Base-by-base conservation (phyloP, 2,329 filamentous ascomycete genomes). In the Parasarocladium wereldwijsianum region DNA sequence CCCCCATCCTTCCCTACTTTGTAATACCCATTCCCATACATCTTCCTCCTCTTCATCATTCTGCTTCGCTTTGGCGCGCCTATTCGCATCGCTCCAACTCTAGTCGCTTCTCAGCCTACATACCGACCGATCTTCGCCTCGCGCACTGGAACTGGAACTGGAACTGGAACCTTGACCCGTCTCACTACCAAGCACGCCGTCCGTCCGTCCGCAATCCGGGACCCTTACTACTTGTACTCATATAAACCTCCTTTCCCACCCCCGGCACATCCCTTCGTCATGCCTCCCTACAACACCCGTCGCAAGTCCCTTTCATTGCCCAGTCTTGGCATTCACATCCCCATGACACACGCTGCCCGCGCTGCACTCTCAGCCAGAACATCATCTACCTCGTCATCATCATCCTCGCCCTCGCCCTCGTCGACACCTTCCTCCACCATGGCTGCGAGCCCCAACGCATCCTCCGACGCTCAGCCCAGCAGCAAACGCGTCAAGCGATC, bases 251-350 rank as follows among this genome's bases (percentile, higher is more conserved):
- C 28, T 30, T 15, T 9, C 23, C 16, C 27, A 31, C 12, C 13
- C 20, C 14, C 24, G 31, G 12, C 25, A 24, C 17, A 15, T 30
- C 17, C 27, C n/a, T 8, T n/a, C 39, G 42, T 29, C 37, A 93
- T 93, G 84, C 80, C n/a, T n/a, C n/a, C 79, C 50, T 94, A 94
- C 67, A 93, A 94, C 58, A 96, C 87, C 43, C 81, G 87, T 58
- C 78, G 86, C 57, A 96, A 96, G 65, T 93, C 85, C 49, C 64
- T 98, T 42, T 94, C 86, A 38, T 66, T 96, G 48, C 81, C 84
- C 36, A 92, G 85, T 42, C 70, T 96, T 46, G 90, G 90, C 52
- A 93, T 96, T 45, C 82, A 90, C 46, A 66, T 94, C 40, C 76
- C 81, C 40, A 70, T 78, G 45, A 63, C 66, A 43, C 62, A 75